Conservation (phyloP, 208 protist genomes). For the Tritrichomonas musculus region DNA sequence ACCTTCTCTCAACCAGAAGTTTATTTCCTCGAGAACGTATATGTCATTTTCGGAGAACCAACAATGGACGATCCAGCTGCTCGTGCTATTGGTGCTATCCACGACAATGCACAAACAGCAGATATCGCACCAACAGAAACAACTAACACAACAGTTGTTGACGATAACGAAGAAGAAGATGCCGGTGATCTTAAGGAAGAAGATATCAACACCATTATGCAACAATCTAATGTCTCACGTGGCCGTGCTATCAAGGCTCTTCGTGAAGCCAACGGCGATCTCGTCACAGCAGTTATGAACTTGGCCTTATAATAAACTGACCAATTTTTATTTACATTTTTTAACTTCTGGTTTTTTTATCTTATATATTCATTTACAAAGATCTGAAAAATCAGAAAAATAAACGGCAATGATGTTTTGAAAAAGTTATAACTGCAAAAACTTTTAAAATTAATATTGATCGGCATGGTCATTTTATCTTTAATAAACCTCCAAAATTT, state of each 20-base stretch:
- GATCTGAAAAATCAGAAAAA: background rate
- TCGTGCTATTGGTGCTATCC: background rate
- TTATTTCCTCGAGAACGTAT: background rate
- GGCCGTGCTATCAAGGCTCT: background rate
- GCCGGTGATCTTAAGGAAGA: background rate
- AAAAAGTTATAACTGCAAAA: no score
- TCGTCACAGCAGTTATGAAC: slow-evolving; percentile 30
- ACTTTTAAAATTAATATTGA: no score
- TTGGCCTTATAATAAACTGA: background rate
- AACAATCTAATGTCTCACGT: background rate
- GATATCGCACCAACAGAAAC: background rate
- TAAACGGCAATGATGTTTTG: no score
- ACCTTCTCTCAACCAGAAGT: background rate
- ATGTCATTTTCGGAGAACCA: background rate
- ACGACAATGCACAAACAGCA: background rate
- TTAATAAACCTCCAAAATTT: no score
- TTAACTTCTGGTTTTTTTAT: background rate
- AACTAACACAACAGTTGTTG: background rate
- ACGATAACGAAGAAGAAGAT: background rate
- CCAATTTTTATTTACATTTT: background rate
- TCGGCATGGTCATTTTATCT: no score
- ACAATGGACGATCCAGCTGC: background rate
- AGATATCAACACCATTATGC: slow-evolving; percentile 20
- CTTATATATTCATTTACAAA: background rate
- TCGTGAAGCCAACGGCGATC: background rate